Evolutionary conservation across 2,329 filamentous ascomycete genomes (phyloP), one percentile per base, ranked within the genome.

Genomic region (Neodidymelliopsis sp.): DNA sequence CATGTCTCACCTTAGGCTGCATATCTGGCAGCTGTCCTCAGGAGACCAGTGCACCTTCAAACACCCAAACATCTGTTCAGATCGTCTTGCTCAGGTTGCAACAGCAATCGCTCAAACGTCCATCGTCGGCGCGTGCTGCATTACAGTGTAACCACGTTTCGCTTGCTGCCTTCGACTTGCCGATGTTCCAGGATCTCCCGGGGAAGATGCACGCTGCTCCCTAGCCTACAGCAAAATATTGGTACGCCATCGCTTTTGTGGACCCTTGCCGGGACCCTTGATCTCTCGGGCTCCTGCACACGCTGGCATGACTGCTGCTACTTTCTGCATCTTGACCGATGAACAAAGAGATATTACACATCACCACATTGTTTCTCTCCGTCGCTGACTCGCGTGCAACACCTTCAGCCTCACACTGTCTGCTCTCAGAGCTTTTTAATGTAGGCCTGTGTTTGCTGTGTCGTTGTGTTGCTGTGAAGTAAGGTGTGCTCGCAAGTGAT

Each of bases 1-100:
- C 57, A 27, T 56, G 52, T 62, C 54, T 53, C 52, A 45, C 57
- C 39, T 31, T 24, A 39, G 47, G 34, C 35, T 45, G 47, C 40
- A 50, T 36, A 38, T 40, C 35, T 50, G 19, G 35, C 47, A 30
- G 47, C 19, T 45, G 24, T 29, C 23, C 40, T 33, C 19, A 23
- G 18, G 4, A 36, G 40, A 33, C 19, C 24, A 9, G 15, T 31
- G 20, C 15, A 8, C 27, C 36, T 31, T 12, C 11, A 13, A 31
- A n/a, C n/a, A 16, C 25, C 22, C 15, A 11, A 11, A 29, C n/a
- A 36, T 30, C n/a, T 31, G 23, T 31, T 20, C 31, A 38, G 29
- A 35, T 39, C 40, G 19, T n/a, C 18, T 29, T 42, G 28, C 16
- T 34, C 12, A 29, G 22, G 33, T 35, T 34, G 15, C 29, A 24